Base-by-base conservation (phyloP, 1,284 basidiomycete species). In the Rhodotorula sp. region DNA sequence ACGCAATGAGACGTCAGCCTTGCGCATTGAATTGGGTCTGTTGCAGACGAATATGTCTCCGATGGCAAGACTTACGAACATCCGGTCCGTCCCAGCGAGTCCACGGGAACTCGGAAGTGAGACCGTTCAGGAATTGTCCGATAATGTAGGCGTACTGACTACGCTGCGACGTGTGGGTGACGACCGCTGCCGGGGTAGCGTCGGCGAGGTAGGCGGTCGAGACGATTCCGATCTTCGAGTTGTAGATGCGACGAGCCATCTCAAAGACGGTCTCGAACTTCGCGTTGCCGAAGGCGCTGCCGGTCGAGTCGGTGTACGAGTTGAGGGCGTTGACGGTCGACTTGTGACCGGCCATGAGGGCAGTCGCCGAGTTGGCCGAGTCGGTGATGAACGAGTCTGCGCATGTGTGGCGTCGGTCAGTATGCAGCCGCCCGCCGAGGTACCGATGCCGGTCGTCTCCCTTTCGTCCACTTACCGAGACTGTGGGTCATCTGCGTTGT, bases 281-380 rank as follows among this genome's bases (percentile, higher is more conserved):
- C 65, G 83, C 80, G 68, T 82, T 79, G 71, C 75, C 78, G 73
- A 77, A 80, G 12, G 79, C 72, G 58, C 79, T 77, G 15, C 80
- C 80, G 26, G 76, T 77, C 26, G 71, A 77, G 67, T 81, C 59
- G n/a, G 63, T 64, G 63, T 47, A 64, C 3, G 46, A 8, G 46
- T 64, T 64, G 54, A 64, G 54, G 3, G 63, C 63, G 76, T 84
- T 84, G 62, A 84, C 83, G 26, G 83, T 83, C 68, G 80, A 79
- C 76, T 83, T 83, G 67, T 78, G 80, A 62, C 83, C 83, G 1
- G 80, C 78, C 78, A 81, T 81, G 15, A 84, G 79, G 2, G 83
- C 80, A 2, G 83, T 82, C 5, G 83, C 83, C n/a, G 80, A 81
- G 79, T 84, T 84, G 77, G 83, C 83, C 48, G 82, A 83, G 73